Percentiles rank a stretch among this genome's conserved stretches.
Conservation (phyloP, 108 stramenopile genomes). For the Pseudonitzschia multiseries region DNA sequence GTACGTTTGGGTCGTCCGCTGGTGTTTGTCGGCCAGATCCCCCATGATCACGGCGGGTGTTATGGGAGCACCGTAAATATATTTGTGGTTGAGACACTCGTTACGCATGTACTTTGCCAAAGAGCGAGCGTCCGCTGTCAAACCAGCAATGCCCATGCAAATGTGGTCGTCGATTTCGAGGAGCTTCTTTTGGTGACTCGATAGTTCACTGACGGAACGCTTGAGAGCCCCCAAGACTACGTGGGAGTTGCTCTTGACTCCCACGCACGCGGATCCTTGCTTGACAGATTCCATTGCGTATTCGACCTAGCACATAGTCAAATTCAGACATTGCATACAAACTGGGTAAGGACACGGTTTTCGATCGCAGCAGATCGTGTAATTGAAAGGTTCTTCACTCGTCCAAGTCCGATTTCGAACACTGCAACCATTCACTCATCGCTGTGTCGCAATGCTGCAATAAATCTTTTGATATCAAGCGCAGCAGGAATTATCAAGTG, state of each 20-base stretch:
- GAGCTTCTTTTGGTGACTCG: conserved; percentile 95
- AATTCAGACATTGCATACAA: no score
- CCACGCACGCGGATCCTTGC: conserved; percentile 95
- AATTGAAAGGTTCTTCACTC: no score
- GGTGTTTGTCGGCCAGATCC: conserved; percentile 97
- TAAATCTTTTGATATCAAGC: no score
- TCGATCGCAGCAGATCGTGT: no score
- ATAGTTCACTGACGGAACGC: conserved; percentile 93
- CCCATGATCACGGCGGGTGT: conserved; percentile 88
- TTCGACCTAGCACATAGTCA: conserved; percentile 68
- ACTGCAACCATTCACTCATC: no score
- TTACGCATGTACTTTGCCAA: conserved; percentile 97
- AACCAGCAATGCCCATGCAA: conserved; percentile 94
- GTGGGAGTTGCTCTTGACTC: conserved; percentile 78
- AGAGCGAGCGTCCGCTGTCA: conserved; percentile 96
- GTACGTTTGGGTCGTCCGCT: conserved; percentile 98
- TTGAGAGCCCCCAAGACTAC: conserved; percentile 96
- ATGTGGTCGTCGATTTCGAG: conserved; percentile 98
- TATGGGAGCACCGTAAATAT: conserved; percentile 93
- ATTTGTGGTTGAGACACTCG: conserved; percentile 97
- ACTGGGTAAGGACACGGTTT: no score
- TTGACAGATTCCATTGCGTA: conserved; percentile 99
- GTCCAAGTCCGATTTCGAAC: no score
- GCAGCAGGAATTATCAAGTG: no score
- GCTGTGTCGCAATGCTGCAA: no score